phyloP scores from a whole-genome alignment of 2,329 filamentous ascomycete species.

The Xylariomycetidae sp. region DNA sequence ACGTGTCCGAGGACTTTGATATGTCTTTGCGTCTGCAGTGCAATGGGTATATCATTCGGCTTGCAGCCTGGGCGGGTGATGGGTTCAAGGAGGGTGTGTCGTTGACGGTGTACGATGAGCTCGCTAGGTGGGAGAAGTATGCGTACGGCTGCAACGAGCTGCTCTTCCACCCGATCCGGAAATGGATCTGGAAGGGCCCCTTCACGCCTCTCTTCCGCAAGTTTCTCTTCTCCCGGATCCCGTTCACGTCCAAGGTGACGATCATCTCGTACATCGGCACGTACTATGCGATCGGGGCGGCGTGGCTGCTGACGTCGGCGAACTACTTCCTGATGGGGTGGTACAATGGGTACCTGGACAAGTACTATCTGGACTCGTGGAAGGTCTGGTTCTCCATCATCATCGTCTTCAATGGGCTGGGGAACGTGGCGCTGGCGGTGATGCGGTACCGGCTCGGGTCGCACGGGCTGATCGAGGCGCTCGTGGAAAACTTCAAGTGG shows the following conservation, averaged over 20 bases:
- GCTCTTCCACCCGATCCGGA: constrained; percentile 59
- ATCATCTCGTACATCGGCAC: constrained; percentile 54
- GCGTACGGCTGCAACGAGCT: constrained; percentile 67
- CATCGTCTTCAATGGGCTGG: constrained; percentile 69
- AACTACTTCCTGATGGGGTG: constrained; percentile 71
- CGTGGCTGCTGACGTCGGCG: constrained; percentile 58
- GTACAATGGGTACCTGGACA: constrained; percentile 61
- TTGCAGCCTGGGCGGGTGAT: constrained; percentile 62
- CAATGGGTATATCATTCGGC: constrained; percentile 59
- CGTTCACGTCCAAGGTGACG: constrained; percentile 61
- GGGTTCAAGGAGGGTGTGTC: constrained; percentile 72
- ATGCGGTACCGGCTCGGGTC: constrained; percentile 69
- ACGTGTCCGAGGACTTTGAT: constrained; percentile 75
- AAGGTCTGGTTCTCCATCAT: constrained; percentile 76
- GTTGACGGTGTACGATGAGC: constrained; percentile 65
- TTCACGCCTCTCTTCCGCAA: constrained; percentile 59
- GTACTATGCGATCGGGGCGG: constrained; percentile 64
- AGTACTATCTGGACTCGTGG: constrained; percentile 65
- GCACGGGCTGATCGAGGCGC: constrained; percentile 48
- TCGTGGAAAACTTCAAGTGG: constrained; percentile 67
- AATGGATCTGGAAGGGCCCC: constrained; percentile 56
- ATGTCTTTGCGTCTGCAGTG: constrained; percentile 67
- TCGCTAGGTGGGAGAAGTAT: constrained; percentile 69
- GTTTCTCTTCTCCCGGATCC: constrained; percentile 57
- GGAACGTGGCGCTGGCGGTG: constrained; percentile 64